These are phyloP conservation scores for Linum tenue DNA, from an alignment of 345 rosid genomes.

Conservation along the genomic window DNA sequence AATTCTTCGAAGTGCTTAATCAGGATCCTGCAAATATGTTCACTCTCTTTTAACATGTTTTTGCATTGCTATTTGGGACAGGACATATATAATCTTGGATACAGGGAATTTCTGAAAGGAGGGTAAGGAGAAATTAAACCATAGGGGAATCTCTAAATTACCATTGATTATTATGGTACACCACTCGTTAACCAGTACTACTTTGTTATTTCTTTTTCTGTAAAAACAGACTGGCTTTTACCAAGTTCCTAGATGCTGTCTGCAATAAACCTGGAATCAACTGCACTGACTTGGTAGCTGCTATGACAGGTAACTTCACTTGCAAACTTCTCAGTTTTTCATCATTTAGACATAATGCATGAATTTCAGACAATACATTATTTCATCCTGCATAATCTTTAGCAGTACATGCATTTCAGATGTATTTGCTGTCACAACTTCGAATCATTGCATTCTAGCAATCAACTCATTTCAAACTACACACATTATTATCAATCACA, in stretches of 20 bases:
- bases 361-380: too few species aligned
- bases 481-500: constrained; percentile 10
- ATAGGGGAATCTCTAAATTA: background rate
- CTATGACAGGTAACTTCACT: constrained; percentile 23
- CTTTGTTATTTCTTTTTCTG: background rate
- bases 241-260: constrained; percentile 19
- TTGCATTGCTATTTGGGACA: constrained; percentile 2
- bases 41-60: background rate
- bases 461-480: background rate
- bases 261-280: constrained; percentile 16
- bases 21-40: constrained; percentile 13
- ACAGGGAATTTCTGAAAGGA: constrained; percentile 24
- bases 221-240: constrained; percentile 25
- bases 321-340: too few species aligned
- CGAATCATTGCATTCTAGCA: too few species aligned
- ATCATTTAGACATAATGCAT: too few species aligned
- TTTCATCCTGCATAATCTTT: too few species aligned
- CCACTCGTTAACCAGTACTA: constrained; percentile 13
- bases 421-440: too few species aligned
- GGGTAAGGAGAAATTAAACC: constrained; percentile 20
- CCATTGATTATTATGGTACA: background rate
- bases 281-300: constrained; percentile 20
- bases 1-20: constrained; percentile 15
- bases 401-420: too few species aligned
- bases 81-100: constrained; percentile 34